phyloP scores from a whole-genome alignment of 495 filamentous ascomycete genomes.

The Thermothielavioides terrestris region DNA sequence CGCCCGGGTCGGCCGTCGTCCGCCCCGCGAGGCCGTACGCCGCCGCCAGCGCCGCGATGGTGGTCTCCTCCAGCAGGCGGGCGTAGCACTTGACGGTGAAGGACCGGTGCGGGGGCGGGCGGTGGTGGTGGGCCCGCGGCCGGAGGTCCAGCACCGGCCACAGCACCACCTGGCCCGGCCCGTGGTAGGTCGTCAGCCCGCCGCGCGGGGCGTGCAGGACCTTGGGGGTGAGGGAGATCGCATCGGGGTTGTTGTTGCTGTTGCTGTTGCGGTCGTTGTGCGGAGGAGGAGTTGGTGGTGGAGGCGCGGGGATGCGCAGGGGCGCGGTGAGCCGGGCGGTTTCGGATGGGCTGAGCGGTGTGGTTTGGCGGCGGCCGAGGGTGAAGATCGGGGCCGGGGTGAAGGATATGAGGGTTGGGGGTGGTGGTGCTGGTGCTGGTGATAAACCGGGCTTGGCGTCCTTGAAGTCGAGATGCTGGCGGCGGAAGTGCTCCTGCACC shows the following conservation, averaged over 20 bases:
- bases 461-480: slow-evolving; percentile 26
- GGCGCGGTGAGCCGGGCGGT: slow-evolving; percentile 30
- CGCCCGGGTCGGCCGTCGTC: slow-evolving; percentile 70
- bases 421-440: slow-evolving; percentile 25
- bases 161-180: slow-evolving; percentile 82
- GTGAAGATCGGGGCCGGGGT: slow-evolving; percentile 82
- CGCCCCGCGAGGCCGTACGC: slow-evolving; percentile 50
- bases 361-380: slow-evolving; percentile 72
- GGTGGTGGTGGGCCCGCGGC: slow-evolving; percentile 25
- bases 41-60: slow-evolving; percentile 51
- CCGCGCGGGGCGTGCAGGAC: slow-evolving; percentile 68
- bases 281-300: background rate
- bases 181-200: slow-evolving; percentile 91
- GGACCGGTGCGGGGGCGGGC: no score
- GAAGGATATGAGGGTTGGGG: slow-evolving; percentile 74
- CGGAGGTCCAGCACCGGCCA: slow-evolving; percentile 77
- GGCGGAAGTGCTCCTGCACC: slow-evolving; percentile 34
- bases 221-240: background rate
- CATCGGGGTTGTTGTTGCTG: no score
- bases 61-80: slow-evolving; percentile 61
- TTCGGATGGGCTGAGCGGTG: slow-evolving; percentile 44
- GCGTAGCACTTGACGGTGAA: slow-evolving; percentile 58
- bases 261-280: background rate
- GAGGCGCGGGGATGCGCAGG: slow-evolving; percentile 22
- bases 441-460: slow-evolving; percentile 16